These are phyloP conservation scores for Crucihimalaya himalaica DNA, from an alignment of 345 rosid genomes.

Conservation along the genomic window DNA sequence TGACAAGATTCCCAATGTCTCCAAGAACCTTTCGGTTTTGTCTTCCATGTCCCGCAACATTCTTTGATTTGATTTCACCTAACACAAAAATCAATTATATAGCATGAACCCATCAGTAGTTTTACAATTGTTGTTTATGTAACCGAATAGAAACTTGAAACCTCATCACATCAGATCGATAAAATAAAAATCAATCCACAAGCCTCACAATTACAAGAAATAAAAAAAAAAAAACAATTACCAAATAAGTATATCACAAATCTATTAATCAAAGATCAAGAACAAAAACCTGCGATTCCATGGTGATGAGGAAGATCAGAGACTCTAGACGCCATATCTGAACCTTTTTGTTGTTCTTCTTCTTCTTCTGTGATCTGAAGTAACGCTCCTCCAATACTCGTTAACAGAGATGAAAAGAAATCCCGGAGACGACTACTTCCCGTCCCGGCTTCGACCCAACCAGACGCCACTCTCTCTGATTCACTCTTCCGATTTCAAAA, in stretches of 20 bases:
- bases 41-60: constrained; percentile 49
- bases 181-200: too few relatives aligned
- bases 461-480: constrained; percentile 55
- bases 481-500: background rate
- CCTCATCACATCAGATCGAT: background rate
- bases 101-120: background rate
- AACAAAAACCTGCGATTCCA: constrained; percentile 42
- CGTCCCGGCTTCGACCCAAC: constrained; percentile 48
- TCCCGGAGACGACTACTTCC: constrained; percentile 64
- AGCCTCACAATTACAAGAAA: background rate
- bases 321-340: constrained; percentile 53
- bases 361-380: constrained; percentile 42
- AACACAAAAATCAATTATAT: too few relatives aligned
- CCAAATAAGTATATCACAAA: background rate
- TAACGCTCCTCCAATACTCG: constrained; percentile 60
- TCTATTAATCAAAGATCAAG: background rate
- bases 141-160: background rate
- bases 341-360: constrained; percentile 4
- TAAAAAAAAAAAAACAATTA: background rate
- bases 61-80: constrained; percentile 60
- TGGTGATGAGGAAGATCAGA: constrained; percentile 35
- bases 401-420: constrained; percentile 57
- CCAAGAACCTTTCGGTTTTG: constrained; percentile 61
- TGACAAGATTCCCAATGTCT: constrained; percentile 75
- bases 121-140: background rate